Conservation (phyloP, 2,329 filamentous ascomycete species). For the Fusarium devonianum region DNA sequence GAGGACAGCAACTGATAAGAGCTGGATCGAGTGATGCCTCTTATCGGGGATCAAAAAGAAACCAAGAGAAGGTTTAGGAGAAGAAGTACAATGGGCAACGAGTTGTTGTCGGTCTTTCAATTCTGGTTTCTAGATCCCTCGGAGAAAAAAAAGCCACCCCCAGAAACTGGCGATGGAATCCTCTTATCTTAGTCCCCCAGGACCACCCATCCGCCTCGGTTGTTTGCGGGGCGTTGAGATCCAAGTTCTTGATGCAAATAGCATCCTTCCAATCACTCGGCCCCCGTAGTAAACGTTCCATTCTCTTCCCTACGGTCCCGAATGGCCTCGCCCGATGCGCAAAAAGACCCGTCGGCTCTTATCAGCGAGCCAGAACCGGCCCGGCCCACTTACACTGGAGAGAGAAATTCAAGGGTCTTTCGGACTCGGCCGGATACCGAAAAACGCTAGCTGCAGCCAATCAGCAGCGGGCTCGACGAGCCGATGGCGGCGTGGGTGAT, state of each 20-base stretch:
- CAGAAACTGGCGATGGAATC: constrained; percentile 21
- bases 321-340: constrained; percentile 1
- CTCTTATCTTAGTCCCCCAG: constrained; percentile 13
- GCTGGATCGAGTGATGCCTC: constrained; percentile 9
- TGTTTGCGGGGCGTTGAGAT: constrained; percentile 9
- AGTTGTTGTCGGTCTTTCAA: constrained; percentile 16
- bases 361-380: constrained; percentile 12
- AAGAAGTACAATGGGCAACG: constrained; percentile 1
- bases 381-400: constrained; percentile 12
- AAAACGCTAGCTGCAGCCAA: constrained; percentile 26
- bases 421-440: constrained; percentile 39
- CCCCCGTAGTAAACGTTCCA: not conserved
- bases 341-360: constrained; percentile 9
- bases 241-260: constrained; percentile 21
- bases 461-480: constrained; percentile 22
- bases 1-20: constrained; percentile 22
- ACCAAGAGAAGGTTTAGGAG: not conserved
- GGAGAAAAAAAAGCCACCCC: constrained; percentile 10
- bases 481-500: constrained; percentile 44
- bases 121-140: not conserved
- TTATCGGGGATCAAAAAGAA: constrained; percentile 7
- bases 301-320: not conserved
- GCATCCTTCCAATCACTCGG: constrained; percentile 16
- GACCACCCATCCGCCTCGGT: constrained; percentile 3
- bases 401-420: constrained; percentile 27